Percentiles rank a stretch among this genome's conserved stretches.
These are phyloP conservation scores for Hortiboletus campestris DNA, from an alignment of 768 basidiomycete genomes.

Conservation along the genomic window DNA sequence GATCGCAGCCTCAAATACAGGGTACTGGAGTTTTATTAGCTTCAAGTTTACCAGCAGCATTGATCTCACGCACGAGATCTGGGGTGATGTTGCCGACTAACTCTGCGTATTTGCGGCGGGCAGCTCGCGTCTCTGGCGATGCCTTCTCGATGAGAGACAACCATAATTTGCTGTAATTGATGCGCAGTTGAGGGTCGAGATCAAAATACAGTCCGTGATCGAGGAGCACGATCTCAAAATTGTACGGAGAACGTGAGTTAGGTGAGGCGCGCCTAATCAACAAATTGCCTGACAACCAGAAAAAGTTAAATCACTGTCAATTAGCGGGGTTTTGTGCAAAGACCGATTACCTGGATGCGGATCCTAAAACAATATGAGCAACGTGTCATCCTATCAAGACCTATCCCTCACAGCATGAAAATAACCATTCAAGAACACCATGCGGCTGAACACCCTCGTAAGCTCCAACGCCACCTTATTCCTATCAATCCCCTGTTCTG, in stretches of 20 bases:
- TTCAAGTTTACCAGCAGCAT: not conserved
- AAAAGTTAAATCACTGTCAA: not conserved
- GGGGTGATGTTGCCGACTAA: conserved; percentile 88
- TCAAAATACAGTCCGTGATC: conserved; percentile 97
- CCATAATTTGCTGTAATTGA: conserved; percentile 89
- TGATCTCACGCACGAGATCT: conserved; percentile 60
- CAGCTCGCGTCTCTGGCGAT: conserved; percentile 58
- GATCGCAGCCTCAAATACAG: conserved; percentile 91
- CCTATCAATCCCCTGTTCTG: conserved; percentile 79
- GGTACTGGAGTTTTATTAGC: conserved; percentile 55
- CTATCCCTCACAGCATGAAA: conserved; percentile 66
- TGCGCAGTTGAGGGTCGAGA: conserved; percentile 71
- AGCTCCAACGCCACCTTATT: conserved; percentile 93
- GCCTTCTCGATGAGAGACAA: conserved; percentile 78
- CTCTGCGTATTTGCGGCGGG: conserved; percentile 84
- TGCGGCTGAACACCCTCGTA: conserved; percentile 84
- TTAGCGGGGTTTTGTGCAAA: conserved; percentile 1
- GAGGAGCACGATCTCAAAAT: conserved; percentile 93
- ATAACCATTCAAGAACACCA: conserved; percentile 96
- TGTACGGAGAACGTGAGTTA: conserved; percentile 74
- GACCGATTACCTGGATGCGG: conserved; percentile 70
- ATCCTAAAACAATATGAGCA: conserved; percentile 49
- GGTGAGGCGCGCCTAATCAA: conserved; percentile 75
- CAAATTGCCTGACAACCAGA: conserved; percentile 63
- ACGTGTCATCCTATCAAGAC: not conserved